These are phyloP conservation scores for Phytopythium kandeliae DNA, from an alignment of 352 stramenopile species.

Conservation along the genomic window DNA sequence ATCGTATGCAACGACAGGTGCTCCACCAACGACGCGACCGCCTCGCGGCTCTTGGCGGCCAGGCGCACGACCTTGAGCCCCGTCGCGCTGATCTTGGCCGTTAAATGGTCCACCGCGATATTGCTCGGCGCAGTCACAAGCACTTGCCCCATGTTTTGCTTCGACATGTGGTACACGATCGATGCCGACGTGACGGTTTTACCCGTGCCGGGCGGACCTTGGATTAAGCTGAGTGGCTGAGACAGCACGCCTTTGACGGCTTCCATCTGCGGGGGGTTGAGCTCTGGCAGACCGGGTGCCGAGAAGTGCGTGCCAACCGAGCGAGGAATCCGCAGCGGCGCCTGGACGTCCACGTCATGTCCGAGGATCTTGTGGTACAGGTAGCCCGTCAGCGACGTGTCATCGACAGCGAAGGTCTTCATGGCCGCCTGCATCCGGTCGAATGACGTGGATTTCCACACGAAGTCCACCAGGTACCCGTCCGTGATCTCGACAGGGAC, in stretches of 20 bases:
- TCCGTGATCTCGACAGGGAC: constrained; percentile 92
- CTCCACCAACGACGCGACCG: constrained; percentile 93
- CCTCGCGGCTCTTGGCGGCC: constrained; percentile 97
- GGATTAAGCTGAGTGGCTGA: constrained; percentile 97
- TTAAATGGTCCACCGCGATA: constrained; percentile 96
- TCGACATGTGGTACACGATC: constrained; percentile 99
- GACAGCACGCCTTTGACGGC: constrained; percentile 95
- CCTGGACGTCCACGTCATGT: constrained; percentile 95
- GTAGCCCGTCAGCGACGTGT: constrained; percentile 97
- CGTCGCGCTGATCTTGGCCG: constrained; percentile 97
- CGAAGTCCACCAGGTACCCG: constrained; percentile 97
- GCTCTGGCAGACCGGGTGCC: constrained; percentile 93
- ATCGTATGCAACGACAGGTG: constrained; percentile 98
- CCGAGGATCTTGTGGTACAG: constrained; percentile 99
- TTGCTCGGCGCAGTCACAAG: constrained; percentile 98
- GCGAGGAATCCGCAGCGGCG: constrained; percentile 63
- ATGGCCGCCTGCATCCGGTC: constrained; percentile 99
- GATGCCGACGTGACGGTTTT: constrained; percentile 98
- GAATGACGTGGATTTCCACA: constrained; percentile 99
- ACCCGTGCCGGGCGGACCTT: constrained; percentile 95
- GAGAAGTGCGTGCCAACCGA: constrained; percentile 71
- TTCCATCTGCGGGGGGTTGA: constrained; percentile 97
- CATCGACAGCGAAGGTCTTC: constrained; percentile 98
- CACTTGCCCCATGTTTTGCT: constrained; percentile 98
- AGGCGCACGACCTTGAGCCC: constrained; percentile 97